Base-by-base conservation (phyloP, 352 stramenopile species). In the Globisporangium megalacanthum region DNA sequence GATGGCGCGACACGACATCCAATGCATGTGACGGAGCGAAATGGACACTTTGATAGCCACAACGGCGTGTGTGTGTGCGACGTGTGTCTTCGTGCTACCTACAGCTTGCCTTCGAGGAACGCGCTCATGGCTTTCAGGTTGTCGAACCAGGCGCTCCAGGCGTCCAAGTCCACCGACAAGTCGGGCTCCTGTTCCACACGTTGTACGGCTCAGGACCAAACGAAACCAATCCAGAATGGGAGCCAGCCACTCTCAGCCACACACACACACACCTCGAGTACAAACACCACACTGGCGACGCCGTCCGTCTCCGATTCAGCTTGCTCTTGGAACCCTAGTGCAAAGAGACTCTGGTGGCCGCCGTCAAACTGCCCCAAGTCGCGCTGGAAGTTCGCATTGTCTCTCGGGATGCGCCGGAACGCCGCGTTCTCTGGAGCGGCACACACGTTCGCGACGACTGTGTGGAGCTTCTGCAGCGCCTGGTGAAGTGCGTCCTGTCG, bases 61-160 rank as follows among this genome's bases (percentile, higher is more conserved):
- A 6, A 33, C 49, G 37, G n/a, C n/a, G n/a, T n/a, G n/a, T 51
- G 29, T n/a, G 11, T 57, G 19, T 3, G 37, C 48, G 35, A 9
- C 14, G 60, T 45, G 49, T n/a, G 8, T 37, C 2, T n/a, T 53
- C 3, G 41, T 25, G 31, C 33, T 36, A 25, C 11, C 44, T 68
- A 49, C 13, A 83, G 35, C 33, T 77, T 75, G 5, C 58, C 61
- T 44, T 64, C 64, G 11, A 83, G 56, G n/a, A 79, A 53, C 36
- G 65, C 70, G 54, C 78, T 77, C 73, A 92, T 79, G 35, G 69
- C 75, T 58, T 85, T 90, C 13, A 94, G 62, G 17, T 64, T 66
- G 39, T 92, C 80, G 60, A 92, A 94, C 84, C 84, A 94, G 36
- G 67, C 60, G 58, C 79, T 94, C 84, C 84, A 94, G 13, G 66